Conservation (phyloP, 169 alveolate genomes). For the Theileria parva region DNA sequence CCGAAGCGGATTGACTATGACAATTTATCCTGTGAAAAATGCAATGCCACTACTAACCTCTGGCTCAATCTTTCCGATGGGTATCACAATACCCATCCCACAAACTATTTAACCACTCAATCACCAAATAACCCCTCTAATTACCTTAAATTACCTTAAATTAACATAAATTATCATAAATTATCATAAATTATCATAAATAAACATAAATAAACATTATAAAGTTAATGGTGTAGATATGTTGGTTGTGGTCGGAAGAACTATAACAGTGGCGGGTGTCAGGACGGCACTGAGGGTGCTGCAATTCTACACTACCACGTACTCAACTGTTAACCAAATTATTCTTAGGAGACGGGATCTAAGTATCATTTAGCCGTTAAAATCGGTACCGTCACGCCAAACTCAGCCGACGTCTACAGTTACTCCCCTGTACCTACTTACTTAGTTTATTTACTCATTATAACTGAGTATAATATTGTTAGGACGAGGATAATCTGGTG, state of each 20-base stretch:
- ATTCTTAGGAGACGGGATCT: constrained; percentile 73
- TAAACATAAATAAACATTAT: neutral
- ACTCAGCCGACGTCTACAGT: constrained; percentile 88
- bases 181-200: too few species aligned
- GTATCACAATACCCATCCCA: neutral
- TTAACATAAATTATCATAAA: too few species aligned
- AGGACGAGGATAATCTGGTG: constrained; percentile 82
- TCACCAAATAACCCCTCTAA: too few species aligned
- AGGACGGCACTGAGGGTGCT: constrained; percentile 87
- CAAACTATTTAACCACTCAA: too few species aligned
- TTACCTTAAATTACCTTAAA: too few species aligned
- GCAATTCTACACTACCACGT: constrained; percentile 82
- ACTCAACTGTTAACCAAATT: neutral
- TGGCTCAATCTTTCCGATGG: constrained; percentile 79
- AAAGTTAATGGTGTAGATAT: constrained; percentile 51
- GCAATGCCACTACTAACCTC: constrained; percentile 68
- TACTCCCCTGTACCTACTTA: constrained; percentile 79
- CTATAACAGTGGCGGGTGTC: constrained; percentile 87
- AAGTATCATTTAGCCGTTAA: constrained; percentile 88
- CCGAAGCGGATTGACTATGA: constrained; percentile 53
- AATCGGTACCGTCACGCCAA: constrained; percentile 89
- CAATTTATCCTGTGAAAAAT: constrained; percentile 60
- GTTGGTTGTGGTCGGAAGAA: constrained; percentile 88
- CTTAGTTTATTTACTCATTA: neutral
- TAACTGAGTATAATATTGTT: neutral